Base-by-base conservation (phyloP, 176 grass and related monocot genomes). In the Eleusine indica region DNA sequence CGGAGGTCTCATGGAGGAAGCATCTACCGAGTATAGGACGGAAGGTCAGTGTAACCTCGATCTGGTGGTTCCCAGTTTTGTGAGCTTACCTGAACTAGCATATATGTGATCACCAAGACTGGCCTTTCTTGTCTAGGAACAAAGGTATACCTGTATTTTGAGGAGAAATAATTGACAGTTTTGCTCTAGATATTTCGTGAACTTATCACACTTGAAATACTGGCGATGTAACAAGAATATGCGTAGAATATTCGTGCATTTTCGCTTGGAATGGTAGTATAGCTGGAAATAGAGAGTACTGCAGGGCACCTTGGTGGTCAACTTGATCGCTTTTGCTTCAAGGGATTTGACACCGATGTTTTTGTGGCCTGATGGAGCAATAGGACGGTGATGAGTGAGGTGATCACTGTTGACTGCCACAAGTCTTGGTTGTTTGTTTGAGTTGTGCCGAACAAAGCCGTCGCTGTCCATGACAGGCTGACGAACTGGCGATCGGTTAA, bases 381-480 rank as follows among this genome's bases (percentile, higher is more conserved):
- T 11, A 14, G 5, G 19, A 68, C 16, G 72, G 70, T 46, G 38
- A 68, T 58, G 19, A 39, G 47, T 37, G 56, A 57, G 9, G 60
- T 29, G 35, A 21, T 72, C 75, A n/a, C 54, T 42, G n/a, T 3
- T 67, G 12, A 30, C 18, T n/a, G 41, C 4, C 76, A 74, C 47
- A 0, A n/a, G 44, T 54, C 66, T 67, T 7, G 6, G 16, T 32
- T 48, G 40, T 62, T 6, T 17, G 75, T 84, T 84, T 80, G 61
- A 40, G 61, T 7, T 40, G 80, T 13, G 62, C 41, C 69, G 22
- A 74, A 68, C 81, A 8, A 61, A 88, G 12, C 82, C 70, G 4
- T 75, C 63, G 7, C 4, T 75, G n/a, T 76, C 82, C 82, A 53
- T 64, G 82, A 69, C 76, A 75, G 62, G 70, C 40, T 51, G 30